These are phyloP conservation scores for Phaeotremella skinneri DNA, from an alignment of 768 basidiomycete species.

Conservation along the genomic window DNA sequence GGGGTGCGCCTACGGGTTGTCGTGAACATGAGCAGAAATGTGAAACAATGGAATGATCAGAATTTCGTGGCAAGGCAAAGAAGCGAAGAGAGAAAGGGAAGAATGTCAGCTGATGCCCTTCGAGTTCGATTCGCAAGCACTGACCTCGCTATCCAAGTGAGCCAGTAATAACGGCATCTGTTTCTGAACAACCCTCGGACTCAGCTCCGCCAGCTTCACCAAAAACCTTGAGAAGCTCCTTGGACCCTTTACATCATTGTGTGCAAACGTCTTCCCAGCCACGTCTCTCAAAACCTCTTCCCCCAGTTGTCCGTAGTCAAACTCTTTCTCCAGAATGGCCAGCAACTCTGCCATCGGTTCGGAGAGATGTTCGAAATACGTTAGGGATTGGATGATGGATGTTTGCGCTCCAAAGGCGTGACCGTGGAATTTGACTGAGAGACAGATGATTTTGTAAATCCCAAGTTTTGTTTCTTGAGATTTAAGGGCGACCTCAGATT, in stretches of 20 bases:
- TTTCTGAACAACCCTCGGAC: constrained; percentile 77
- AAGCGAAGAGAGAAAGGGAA: background rate
- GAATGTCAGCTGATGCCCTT: background rate
- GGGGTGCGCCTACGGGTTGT: constrained; percentile 81
- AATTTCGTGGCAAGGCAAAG: background rate
- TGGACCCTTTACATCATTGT: constrained; percentile 74
- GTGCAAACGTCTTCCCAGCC: constrained; percentile 31
- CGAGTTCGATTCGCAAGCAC: constrained; percentile 10
- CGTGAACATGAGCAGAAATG: background rate
- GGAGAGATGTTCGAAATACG: constrained; percentile 89
- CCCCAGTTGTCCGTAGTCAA: constrained; percentile 80
- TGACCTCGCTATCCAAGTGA: constrained; percentile 88
- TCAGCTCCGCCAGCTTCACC: constrained; percentile 71
- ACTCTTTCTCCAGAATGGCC: constrained; percentile 73
- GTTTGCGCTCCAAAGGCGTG: constrained; percentile 83
- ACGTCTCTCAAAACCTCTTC: constrained; percentile 75
- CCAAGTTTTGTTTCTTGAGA: constrained; percentile 63
- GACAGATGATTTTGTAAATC: constrained; percentile 84
- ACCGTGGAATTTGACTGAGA: constrained; percentile 85
- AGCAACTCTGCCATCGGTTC: constrained; percentile 93
- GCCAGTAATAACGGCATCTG: constrained; percentile 79
- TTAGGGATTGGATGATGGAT: constrained; percentile 82
- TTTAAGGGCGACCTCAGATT: constrained; percentile 88
- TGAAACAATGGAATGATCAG: background rate
- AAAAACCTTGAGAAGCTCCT: constrained; percentile 82